Conservation (phyloP, 148 eudicot genomes). For the Drosera capensis region DNA sequence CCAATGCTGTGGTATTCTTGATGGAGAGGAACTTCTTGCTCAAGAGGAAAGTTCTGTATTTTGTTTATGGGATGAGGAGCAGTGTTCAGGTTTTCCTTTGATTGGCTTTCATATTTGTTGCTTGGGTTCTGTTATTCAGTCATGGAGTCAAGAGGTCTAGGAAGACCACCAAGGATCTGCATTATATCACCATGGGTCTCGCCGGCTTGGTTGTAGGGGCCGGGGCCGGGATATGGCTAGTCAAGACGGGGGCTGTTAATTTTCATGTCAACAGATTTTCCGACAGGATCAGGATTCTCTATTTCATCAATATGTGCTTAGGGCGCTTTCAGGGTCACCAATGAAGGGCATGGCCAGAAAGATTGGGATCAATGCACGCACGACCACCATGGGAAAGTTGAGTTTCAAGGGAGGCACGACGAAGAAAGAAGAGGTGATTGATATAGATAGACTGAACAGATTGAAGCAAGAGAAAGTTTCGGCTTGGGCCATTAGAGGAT, state of each 20-base stretch:
- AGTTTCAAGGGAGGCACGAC: conserved; percentile 19
- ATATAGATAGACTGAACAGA: conserved; percentile 56
- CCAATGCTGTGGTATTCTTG: conserved; percentile 4
- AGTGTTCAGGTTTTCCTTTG: conserved; percentile 5
- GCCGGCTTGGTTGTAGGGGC: conserved; percentile 45
- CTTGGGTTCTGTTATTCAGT: conserved; percentile 4
- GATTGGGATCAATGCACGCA: too few species aligned
- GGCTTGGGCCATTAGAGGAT: conserved; percentile 75
- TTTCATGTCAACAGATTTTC: too few species aligned
- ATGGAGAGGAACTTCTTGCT: conserved; percentile 9
- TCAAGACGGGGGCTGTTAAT: too few species aligned
- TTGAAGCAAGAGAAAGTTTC: conserved; percentile 56
- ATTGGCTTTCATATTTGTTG: conserved; percentile 1
- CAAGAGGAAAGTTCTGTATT: conserved; percentile 7
- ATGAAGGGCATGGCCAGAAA: too few species aligned
- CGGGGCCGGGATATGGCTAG: too few species aligned
- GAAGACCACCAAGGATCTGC: conserved; percentile 18
- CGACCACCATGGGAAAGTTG: too few species aligned
- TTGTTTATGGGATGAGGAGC: conserved; percentile 3
- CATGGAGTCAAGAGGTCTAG: conserved; percentile 24
- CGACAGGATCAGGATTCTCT: too few species aligned
- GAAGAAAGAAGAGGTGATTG: conserved; percentile 42
- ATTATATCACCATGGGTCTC: conserved; percentile 42
- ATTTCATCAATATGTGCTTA: too few species aligned
- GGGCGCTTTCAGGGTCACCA: too few species aligned